phyloP scores from a whole-genome alignment of 1,139 yeast genomes.

The Citeromyces siamensis region DNA sequence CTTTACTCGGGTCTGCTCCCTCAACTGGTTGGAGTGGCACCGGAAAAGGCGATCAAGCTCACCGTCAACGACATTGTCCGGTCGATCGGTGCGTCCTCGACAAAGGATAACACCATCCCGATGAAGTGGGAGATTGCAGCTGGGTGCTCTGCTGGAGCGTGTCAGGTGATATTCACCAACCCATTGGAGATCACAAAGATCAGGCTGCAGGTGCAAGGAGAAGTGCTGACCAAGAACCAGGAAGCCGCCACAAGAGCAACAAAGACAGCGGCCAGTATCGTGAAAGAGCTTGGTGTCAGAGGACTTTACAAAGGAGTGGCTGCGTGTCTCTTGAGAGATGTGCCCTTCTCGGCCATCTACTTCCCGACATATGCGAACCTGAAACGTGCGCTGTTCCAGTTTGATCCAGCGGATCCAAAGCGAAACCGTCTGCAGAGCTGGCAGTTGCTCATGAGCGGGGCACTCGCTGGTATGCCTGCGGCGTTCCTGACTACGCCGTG shows the following conservation, averaged over 20 bases:
- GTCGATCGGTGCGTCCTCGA: constrained; percentile 47
- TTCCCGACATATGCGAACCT: constrained; percentile 96
- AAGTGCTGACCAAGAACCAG: constrained; percentile 25
- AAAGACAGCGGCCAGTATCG: constrained; percentile 59
- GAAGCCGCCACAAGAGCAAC: constrained; percentile 16
- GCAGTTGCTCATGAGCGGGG: constrained; percentile 83
- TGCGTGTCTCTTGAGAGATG: constrained; percentile 91
- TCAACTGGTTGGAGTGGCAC: constrained; percentile 94
- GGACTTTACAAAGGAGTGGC: constrained; percentile 89
- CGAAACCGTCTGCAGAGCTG: constrained; percentile 55
- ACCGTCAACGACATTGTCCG: constrained; percentile 89
- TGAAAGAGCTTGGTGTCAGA: constrained; percentile 64
- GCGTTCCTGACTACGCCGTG: constrained; percentile 95
- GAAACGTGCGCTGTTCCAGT: constrained; percentile 70
- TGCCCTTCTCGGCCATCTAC: constrained; percentile 93
- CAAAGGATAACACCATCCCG: constrained; percentile 46
- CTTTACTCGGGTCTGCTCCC: constrained; percentile 91
- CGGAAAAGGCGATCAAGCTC: constrained; percentile 94
- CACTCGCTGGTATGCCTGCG: constrained; percentile 96
- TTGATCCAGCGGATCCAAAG: constrained; percentile 53
- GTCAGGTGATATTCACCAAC: constrained; percentile 93
- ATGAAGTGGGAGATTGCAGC: constrained; percentile 70
- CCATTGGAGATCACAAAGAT: constrained; percentile 95
- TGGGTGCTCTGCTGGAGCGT: constrained; percentile 92
- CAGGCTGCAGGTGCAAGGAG: constrained; percentile 90